These are phyloP conservation scores for Aurantiochytrium sp. DNA, from an alignment of 108 stramenopile species.

Conservation along the genomic window DNA sequence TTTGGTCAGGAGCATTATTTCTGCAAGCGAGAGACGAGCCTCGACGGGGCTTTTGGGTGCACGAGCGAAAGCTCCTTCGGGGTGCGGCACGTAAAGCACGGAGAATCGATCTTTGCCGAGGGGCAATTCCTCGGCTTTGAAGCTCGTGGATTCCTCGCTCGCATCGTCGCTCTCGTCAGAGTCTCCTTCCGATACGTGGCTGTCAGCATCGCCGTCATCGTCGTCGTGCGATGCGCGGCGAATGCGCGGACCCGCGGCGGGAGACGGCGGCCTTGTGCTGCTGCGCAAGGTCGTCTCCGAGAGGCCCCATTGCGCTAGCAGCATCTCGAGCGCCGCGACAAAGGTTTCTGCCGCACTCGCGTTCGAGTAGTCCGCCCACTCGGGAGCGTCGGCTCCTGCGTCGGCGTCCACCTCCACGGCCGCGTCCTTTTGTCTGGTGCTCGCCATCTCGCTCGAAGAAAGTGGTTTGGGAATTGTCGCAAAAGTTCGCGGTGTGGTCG, in stretches of 20 bases:
- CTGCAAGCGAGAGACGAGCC: not conserved
- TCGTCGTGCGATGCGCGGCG: not conserved
- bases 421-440: not conserved
- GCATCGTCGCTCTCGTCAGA: not conserved
- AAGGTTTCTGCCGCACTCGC: not conserved
- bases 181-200: not conserved
- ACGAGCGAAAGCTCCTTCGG: not conserved
- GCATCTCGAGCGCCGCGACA: not conserved
- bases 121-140: not conserved
- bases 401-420: not conserved
- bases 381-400: not conserved
- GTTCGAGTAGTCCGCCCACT: constrained; percentile 17
- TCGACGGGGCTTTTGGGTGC: not conserved
- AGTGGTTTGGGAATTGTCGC: too few relatives aligned
- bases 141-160: not conserved
- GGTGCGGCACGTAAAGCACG: not conserved
- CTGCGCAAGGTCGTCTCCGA: not conserved
- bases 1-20: not conserved
- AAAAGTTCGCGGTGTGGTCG: too few relatives aligned
- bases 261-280: not conserved
- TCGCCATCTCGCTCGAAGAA: too few relatives aligned
- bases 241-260: too few relatives aligned
- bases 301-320: not conserved
- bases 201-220: not conserved
- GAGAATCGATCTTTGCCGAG: not conserved